A percentile compares a stretch with the other conserved stretches of the same genome.
Conservation (phyloP, 768 basidiomycete genomes). For the Boletus rubroflammeus region DNA sequence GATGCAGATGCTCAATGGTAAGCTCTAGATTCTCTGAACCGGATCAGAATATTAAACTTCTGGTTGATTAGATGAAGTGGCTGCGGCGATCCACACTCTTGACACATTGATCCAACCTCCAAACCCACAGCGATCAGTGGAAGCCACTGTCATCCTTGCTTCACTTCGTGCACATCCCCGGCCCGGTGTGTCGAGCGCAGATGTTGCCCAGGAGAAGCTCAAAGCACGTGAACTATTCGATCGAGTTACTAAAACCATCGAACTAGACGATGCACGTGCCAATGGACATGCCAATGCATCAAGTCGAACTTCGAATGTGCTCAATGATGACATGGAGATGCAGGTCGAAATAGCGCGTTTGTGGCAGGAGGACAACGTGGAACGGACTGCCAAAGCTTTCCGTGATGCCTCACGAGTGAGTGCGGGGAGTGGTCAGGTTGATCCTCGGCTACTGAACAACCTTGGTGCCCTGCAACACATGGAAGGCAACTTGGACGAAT, state of each 20-base stretch:
- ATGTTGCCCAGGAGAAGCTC: constrained; percentile 64
- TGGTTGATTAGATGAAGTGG: constrained; percentile 61
- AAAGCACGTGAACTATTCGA: constrained; percentile 84
- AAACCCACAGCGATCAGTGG: constrained; percentile 62
- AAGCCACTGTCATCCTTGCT: constrained; percentile 87
- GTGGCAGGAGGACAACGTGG: constrained; percentile 80
- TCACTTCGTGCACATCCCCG: constrained; percentile 82
- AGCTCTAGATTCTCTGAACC: constrained; percentile 7
- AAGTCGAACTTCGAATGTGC: constrained; percentile 44
- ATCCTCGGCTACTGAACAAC: constrained; percentile 78
- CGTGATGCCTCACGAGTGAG: constrained; percentile 69
- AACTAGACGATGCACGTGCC: constrained; percentile 52
- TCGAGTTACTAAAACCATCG: constrained; percentile 62
- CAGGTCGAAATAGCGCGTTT: constrained; percentile 86
- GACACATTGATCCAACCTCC: constrained; percentile 72
- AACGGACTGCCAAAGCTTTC: constrained; percentile 69
- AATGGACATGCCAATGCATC: constrained; percentile 35
- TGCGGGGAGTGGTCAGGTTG: constrained; percentile 45
- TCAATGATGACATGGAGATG: constrained; percentile 81
- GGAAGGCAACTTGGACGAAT: constrained; percentile 55
- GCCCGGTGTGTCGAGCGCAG: constrained; percentile 72
- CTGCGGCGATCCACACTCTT: constrained; percentile 81
- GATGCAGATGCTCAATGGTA: constrained; percentile 81
- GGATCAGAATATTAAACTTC: neutral
- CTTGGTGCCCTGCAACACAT: constrained; percentile 72